A percentile compares a stretch with the other conserved stretches of the same genome.
Evolutionary conservation across 805 yeast genomes (phyloP).

Genomic region (Candida parachauliodes): DNA sequence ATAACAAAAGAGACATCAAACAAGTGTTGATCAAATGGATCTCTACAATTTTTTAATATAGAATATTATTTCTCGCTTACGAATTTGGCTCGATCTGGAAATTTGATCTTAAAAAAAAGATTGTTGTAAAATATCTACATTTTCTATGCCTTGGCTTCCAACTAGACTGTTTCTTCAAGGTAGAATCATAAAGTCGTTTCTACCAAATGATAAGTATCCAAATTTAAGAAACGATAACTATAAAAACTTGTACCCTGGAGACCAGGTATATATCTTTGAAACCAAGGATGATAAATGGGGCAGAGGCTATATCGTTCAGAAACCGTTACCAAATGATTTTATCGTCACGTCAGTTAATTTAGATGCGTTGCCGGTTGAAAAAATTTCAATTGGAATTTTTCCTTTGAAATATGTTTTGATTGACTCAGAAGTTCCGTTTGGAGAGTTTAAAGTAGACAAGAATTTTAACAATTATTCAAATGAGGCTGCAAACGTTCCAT

Average conservation of each 20-base stretch:
- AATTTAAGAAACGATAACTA: constrained; percentile 35
- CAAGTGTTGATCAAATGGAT: constrained; percentile 30
- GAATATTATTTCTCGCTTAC: not conserved
- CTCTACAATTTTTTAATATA: constrained; percentile 29
- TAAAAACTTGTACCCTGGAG: constrained; percentile 67
- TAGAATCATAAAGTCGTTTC: constrained; percentile 34
- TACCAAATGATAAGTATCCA: constrained; percentile 41
- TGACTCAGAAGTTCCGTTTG: constrained; percentile 39
- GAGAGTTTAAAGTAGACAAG: constrained; percentile 22
- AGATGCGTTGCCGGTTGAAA: constrained; percentile 60
- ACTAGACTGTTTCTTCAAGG: constrained; percentile 35
- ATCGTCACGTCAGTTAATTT: constrained; percentile 56
- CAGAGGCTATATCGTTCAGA: constrained; percentile 67
- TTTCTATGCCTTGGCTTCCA: constrained; percentile 36
- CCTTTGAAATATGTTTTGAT: constrained; percentile 56
- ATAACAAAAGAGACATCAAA: constrained; percentile 29
- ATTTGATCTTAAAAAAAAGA: not conserved
- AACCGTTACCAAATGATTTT: constrained; percentile 70
- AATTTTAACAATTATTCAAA: constrained; percentile 26
- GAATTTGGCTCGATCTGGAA: constrained; percentile 1
- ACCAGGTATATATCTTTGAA: constrained; percentile 73
- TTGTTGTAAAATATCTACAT: not conserved
- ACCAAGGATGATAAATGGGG: constrained; percentile 63
- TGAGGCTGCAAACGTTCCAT: constrained; percentile 24
- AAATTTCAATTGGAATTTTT: constrained; percentile 51